phyloP scores from a whole-genome alignment of 2,329 filamentous ascomycete genomes.

The Alternaria burnsii region DNA sequence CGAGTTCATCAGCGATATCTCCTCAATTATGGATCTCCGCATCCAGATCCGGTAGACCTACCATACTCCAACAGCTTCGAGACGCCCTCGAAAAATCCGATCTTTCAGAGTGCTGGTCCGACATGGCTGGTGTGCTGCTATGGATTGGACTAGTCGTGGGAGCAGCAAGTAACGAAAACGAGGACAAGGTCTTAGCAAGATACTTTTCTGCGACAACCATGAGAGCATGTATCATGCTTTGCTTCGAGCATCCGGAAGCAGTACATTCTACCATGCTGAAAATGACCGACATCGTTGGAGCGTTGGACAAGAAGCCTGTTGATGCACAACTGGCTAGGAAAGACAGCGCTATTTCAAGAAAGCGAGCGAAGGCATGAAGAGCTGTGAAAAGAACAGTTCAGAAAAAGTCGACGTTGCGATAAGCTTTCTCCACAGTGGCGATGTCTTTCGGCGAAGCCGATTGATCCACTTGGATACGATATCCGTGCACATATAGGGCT shows the following conservation, averaged over 20 bases:
- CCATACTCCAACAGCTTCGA: conserved; percentile 34
- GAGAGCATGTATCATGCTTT: conserved; percentile 44
- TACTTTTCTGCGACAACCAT: conserved; percentile 47
- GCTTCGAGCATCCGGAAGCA: conserved; percentile 48
- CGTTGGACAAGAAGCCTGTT: conserved; percentile 9
- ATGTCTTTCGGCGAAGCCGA: conserved; percentile 19
- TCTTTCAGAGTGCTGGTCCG: conserved; percentile 45
- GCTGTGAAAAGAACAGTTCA: background rate
- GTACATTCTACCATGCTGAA: conserved; percentile 39
- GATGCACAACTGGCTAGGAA: conserved; percentile 3
- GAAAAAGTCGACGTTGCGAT: conserved; percentile 16
- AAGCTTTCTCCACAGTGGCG: conserved; percentile 28
- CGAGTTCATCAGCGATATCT: conserved; percentile 13
- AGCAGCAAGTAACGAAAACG: conserved; percentile 39
- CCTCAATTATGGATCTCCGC: background rate
- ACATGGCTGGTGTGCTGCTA: conserved; percentile 51
- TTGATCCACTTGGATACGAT: background rate
- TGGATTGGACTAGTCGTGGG: conserved; percentile 48
- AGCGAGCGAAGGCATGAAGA: conserved; percentile 16
- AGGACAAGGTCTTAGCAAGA: conserved; percentile 30
- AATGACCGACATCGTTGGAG: conserved; percentile 38
- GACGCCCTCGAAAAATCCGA: conserved; percentile 41
- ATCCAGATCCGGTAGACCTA: conserved; percentile 12
- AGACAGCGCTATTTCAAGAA: conserved; percentile 19
- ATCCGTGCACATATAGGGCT: conserved; percentile 15